Evolutionary conservation across 352 stramenopile genomes (phyloP).

Genomic region (Pythium monospermum): DNA sequence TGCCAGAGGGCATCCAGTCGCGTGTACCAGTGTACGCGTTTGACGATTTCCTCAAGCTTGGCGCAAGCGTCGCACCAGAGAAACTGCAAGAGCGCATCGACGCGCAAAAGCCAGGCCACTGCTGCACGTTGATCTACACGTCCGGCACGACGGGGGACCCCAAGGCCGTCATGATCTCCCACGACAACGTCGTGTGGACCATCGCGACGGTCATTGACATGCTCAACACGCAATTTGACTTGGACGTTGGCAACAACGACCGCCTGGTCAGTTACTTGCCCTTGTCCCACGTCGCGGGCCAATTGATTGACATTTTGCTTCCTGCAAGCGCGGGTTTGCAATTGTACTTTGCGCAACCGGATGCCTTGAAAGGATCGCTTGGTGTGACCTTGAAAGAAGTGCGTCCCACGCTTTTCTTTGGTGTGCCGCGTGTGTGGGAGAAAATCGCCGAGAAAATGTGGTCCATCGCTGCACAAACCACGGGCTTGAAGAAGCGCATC

Average conservation of each 20-base stretch:
- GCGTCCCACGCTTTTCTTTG: conserved; percentile 88
- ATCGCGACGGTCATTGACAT: conserved; percentile 56
- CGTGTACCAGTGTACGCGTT: conserved; percentile 72
- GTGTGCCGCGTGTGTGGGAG: conserved; percentile 89
- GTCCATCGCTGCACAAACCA: conserved; percentile 79
- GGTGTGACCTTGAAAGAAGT: conserved; percentile 82
- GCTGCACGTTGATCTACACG: conserved; percentile 93
- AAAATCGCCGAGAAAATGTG: conserved; percentile 92
- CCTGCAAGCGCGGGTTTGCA: conserved; percentile 58
- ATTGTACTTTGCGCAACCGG: conserved; percentile 85
- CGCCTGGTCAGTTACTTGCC: conserved; percentile 86
- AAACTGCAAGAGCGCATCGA: conserved; percentile 71
- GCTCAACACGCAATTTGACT: conserved; percentile 53
- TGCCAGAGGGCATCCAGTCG: conserved; percentile 64
- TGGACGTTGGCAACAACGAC: conserved; percentile 58
- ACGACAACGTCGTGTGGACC: conserved; percentile 93
- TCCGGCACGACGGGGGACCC: conserved; percentile 92
- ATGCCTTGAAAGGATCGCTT: conserved; percentile 88
- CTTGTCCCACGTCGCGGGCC: conserved; percentile 86
- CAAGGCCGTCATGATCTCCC: conserved; percentile 96
- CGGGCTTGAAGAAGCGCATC: conserved; percentile 90
- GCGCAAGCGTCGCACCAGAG: conserved; percentile 55
- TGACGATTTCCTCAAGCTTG: conserved; percentile 75
- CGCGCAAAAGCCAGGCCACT: conserved; percentile 78
- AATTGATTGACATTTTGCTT: conserved; percentile 86